These are phyloP conservation scores for Hypoxylon sp. DNA, from an alignment of 2,329 filamentous ascomycete genomes.

Conservation along the genomic window DNA sequence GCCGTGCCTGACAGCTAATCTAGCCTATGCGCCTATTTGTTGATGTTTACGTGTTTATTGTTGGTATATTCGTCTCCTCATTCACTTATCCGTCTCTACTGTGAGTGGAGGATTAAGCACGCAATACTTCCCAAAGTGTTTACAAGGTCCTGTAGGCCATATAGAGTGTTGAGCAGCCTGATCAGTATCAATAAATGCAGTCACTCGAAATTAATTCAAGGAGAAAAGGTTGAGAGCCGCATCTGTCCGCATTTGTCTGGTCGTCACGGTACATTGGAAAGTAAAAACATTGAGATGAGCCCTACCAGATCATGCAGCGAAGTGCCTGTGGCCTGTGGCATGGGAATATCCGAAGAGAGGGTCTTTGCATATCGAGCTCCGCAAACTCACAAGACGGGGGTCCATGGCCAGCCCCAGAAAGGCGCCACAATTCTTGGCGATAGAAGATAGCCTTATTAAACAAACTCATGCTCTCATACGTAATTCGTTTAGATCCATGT, in stretches of 20 bases:
- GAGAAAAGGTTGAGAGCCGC: slow-evolving; percentile 17
- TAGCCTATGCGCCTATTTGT: slow-evolving; percentile 41
- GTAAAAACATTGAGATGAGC: slow-evolving; percentile 41
- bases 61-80: slow-evolving; percentile 13
- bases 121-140: slow-evolving; percentile 5
- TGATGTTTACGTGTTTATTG: slow-evolving; percentile 39
- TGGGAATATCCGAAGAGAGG: slow-evolving; percentile 42
- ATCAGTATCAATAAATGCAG: slow-evolving; percentile 26
- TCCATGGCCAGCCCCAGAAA: slow-evolving; percentile 38
- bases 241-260: slow-evolving; percentile 23
- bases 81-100: slow-evolving; percentile 2
- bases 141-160: slow-evolving; percentile 5
- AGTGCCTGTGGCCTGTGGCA: slow-evolving; percentile 40
- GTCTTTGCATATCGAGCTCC: slow-evolving; percentile 41
- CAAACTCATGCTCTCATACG: slow-evolving; percentile 42
- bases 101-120: slow-evolving; percentile 8
- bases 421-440: slow-evolving; percentile 39
- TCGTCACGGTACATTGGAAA: slow-evolving; percentile 29
- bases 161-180: slow-evolving; percentile 19
- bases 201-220: slow-evolving; percentile 10
- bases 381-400: slow-evolving; percentile 33
- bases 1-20: slow-evolving; percentile 42
- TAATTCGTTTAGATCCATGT: slow-evolving; percentile 31
- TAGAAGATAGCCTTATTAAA: slow-evolving; percentile 47
- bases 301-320: slow-evolving; percentile 41